Base-by-base conservation (phyloP, 768 basidiomycete species). In the Kwoniella mangroviensis region DNA sequence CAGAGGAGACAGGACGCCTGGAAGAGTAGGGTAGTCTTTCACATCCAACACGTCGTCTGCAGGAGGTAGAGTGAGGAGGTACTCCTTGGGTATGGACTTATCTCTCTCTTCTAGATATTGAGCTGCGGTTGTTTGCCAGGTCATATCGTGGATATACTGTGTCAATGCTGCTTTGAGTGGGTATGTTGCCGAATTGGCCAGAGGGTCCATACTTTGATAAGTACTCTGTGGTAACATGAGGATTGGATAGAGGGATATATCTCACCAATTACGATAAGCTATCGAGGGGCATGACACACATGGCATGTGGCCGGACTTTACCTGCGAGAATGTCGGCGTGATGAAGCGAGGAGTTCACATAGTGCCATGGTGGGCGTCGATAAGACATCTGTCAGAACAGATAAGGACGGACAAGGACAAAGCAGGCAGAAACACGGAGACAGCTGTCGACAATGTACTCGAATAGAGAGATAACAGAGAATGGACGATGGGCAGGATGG, bases 1-100 rank as follows among this genome's bases (percentile, higher is more conserved):
- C 34, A 79, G 84, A 1, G 78, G 68, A 6, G 87, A 86, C 41
- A 94, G 85, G 15, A 92, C 77, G 2, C 89, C 89, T 75, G 86
- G 45, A n/a, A n/a, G 34, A 40, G 56, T 42, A 63, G 88, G 3
- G 83, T 82, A 69, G 84, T 84, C 9, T 11, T 91, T 90, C 53
- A 91, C 81, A 55, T 84, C 79, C 4, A 85, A 84, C 43, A 92
- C 88, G 75, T 89, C 65, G 15, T 69, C 58, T 42, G 65, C 2
- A 13, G 69, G 64, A 13, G 58, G 60, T 34, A 28, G 9, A 10
- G 26, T 15, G 64, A 62, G 40, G 19, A 57, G 55, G 12, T n/a
- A 24, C 24, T 61, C 63, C 10, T 34, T 28, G 11, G 72, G 58
- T 34, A 69, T 22, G 6, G 4, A 17, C 4, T 19, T 51, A 12